Conservation (phyloP, 306 rosid species). For the Vigna reflexopilosa region DNA sequence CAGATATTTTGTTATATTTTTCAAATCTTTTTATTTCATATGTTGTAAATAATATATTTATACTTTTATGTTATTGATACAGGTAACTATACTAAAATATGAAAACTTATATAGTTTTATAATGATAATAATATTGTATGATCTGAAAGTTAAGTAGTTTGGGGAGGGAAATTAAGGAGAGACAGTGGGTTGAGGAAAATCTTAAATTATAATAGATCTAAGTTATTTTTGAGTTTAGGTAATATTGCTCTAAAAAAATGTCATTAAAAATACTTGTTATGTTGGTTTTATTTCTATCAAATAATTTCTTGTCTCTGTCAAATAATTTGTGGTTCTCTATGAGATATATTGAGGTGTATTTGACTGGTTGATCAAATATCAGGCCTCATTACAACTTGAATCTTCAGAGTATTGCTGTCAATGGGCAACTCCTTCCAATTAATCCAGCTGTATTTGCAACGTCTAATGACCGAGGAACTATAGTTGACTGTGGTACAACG, state of each 20-base stretch:
- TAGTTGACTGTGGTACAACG: constrained; percentile 91
- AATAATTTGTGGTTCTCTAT: constrained; percentile 19
- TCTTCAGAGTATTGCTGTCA: constrained; percentile 84
- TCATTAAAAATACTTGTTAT: constrained; percentile 29
- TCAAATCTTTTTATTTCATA: neutral
- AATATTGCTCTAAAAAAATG: neutral
- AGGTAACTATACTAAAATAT: neutral
- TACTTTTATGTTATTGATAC: neutral
- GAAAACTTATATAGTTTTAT: neutral
- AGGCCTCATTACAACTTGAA: constrained; percentile 96
- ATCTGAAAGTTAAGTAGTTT: neutral
- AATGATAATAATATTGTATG: neutral
- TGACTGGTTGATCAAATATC: constrained; percentile 51
- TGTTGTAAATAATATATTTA: neutral
- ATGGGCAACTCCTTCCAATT: constrained; percentile 76
- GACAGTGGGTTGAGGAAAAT: neutral
- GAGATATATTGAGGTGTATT: constrained; percentile 38
- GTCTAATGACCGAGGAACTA: constrained; percentile 78
- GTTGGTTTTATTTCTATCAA: constrained; percentile 30
- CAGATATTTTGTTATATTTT: neutral
- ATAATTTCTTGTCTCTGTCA: constrained; percentile 14
- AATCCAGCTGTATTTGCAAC: constrained; percentile 77
- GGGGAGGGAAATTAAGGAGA: neutral
- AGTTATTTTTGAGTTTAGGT: neutral
- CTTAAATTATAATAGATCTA: neutral